Evolutionary conservation across 169 alveolate species (phyloP).

Genomic region (Plasmodium relictum): DNA sequence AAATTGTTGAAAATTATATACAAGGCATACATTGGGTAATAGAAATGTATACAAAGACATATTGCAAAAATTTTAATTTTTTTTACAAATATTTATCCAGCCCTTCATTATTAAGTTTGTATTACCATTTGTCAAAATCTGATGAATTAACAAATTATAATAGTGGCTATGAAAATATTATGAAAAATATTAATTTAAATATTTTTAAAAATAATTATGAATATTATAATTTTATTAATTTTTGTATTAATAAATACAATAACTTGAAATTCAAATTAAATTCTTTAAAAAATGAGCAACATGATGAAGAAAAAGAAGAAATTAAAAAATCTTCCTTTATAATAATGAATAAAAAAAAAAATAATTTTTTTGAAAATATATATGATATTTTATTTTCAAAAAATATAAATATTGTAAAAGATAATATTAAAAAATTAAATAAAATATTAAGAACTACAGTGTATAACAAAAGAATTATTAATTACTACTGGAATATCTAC

Average conservation of each 20-base stretch:
- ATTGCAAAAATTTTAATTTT: conserved; percentile 73
- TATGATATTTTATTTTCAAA: conserved; percentile 58
- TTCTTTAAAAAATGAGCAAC: not conserved
- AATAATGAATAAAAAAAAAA: not conserved
- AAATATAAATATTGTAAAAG: conserved; percentile 37
- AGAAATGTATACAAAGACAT: conserved; percentile 71
- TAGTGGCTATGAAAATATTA: conserved; percentile 3
- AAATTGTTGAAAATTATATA: conserved; percentile 59
- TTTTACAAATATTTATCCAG: conserved; percentile 53
- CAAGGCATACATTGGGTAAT: conserved; percentile 76
- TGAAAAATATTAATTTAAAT: conserved; percentile 45
- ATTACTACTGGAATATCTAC: conserved; percentile 65
- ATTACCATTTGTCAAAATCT: conserved; percentile 31
- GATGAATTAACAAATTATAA: not conserved
- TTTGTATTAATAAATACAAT: conserved; percentile 42
- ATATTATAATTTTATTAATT: conserved; percentile 57
- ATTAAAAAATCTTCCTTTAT: not conserved
- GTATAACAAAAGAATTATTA: conserved; percentile 14
- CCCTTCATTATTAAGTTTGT: conserved; percentile 65
- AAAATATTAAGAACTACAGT: conserved; percentile 7
- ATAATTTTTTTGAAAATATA: conserved; percentile 38
- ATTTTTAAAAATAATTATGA: conserved; percentile 64
- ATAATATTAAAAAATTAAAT: conserved; percentile 39
- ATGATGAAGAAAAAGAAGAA: not conserved
- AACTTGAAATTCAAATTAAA: conserved; percentile 3